Percentiles rank a stretch among this genome's conserved stretches.
phyloP scores from a whole-genome alignment of 345 rosid genomes.

The Rhizophora apiculata region DNA sequence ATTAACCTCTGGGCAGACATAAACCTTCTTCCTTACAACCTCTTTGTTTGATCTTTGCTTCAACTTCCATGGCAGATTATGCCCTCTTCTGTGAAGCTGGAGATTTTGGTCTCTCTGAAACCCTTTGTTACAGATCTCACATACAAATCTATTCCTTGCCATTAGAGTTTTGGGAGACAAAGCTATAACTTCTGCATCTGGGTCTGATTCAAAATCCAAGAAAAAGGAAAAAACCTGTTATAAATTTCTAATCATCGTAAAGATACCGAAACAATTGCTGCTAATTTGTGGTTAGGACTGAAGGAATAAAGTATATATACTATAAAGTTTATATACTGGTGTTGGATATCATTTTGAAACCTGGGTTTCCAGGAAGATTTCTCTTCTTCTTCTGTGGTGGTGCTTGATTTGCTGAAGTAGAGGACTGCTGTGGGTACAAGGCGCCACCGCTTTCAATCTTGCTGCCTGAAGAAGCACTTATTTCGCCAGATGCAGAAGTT shows the following conservation, averaged over 20 bases:
- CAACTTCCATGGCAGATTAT: slow-evolving; percentile 65
- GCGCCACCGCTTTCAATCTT: slow-evolving; percentile 35
- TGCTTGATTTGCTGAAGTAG: slow-evolving; percentile 39
- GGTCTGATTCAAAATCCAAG: slow-evolving; percentile 35
- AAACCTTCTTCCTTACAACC: slow-evolving; percentile 45
- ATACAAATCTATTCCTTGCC: slow-evolving; percentile 49
- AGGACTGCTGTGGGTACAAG: slow-evolving; percentile 32
- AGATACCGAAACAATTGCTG: too few species aligned
- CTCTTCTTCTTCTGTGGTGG: slow-evolving; percentile 48
- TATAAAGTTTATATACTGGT: not conserved
- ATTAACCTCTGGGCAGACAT: slow-evolving; percentile 50
- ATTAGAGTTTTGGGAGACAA: slow-evolving; percentile 50
- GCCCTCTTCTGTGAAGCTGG: slow-evolving; percentile 67
- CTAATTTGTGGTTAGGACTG: too few species aligned
- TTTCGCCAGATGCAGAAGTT: slow-evolving; percentile 68
- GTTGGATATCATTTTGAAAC: slow-evolving; percentile 15
- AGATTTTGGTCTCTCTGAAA: slow-evolving; percentile 67
- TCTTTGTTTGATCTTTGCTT: slow-evolving; percentile 53
- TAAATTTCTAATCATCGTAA: too few species aligned
- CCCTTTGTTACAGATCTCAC: slow-evolving; percentile 69
- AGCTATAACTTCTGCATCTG: slow-evolving; percentile 57
- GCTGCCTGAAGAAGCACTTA: slow-evolving; percentile 55
- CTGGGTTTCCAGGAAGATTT: slow-evolving; percentile 61
- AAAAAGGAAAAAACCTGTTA: not conserved
- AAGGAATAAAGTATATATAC: not conserved